A percentile compares a stretch with the other conserved stretches of the same genome.
Conservation (phyloP, 2,329 filamentous ascomycete genomes). For the Shiraia bambusicola region DNA sequence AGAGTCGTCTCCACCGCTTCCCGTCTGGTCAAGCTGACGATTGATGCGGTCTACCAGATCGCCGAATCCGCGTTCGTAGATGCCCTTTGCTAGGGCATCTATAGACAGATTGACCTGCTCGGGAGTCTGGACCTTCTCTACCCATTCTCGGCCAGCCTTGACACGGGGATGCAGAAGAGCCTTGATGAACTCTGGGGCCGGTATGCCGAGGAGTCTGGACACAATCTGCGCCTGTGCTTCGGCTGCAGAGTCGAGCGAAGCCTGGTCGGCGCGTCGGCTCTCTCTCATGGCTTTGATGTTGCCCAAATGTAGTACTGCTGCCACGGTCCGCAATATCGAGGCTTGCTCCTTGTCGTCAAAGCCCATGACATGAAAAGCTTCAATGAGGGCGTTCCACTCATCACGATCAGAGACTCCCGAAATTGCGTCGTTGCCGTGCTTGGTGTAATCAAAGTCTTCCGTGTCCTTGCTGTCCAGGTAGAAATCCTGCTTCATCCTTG, state of each 20-base stretch:
- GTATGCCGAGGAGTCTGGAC: constrained; percentile 81
- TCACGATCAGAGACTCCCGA: constrained; percentile 84
- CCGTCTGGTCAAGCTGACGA: constrained; percentile 81
- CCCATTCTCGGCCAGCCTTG: constrained; percentile 95
- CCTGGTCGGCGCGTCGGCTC: constrained; percentile 87
- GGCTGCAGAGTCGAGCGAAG: constrained; percentile 74
- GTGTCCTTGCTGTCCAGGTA: constrained; percentile 73
- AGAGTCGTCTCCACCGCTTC: constrained; percentile 80
- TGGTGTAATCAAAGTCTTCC: constrained; percentile 88
- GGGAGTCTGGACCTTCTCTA: constrained; percentile 96
- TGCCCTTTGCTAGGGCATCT: constrained; percentile 91
- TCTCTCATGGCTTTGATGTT: constrained; percentile 90
- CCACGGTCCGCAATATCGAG: constrained; percentile 81
- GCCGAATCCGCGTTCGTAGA: constrained; percentile 94
- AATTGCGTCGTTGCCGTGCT: constrained; percentile 88
- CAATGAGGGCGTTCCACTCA: constrained; percentile 87
- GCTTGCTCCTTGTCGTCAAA: constrained; percentile 83
- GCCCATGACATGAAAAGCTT: constrained; percentile 93
- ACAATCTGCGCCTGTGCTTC: constrained; percentile 74
- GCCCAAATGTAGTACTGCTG: constrained; percentile 88
- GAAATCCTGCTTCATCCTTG: constrained; percentile 71
- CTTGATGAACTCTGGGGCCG: constrained; percentile 80
- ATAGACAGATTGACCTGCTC: constrained; percentile 90
- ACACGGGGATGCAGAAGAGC: constrained; percentile 89
- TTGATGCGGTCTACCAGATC: constrained; percentile 93